A percentile compares a stretch with the other conserved stretches of the same genome.
Conservation (phyloP, 2,329 filamentous ascomycete genomes). For the Colletotrichum sidae region DNA sequence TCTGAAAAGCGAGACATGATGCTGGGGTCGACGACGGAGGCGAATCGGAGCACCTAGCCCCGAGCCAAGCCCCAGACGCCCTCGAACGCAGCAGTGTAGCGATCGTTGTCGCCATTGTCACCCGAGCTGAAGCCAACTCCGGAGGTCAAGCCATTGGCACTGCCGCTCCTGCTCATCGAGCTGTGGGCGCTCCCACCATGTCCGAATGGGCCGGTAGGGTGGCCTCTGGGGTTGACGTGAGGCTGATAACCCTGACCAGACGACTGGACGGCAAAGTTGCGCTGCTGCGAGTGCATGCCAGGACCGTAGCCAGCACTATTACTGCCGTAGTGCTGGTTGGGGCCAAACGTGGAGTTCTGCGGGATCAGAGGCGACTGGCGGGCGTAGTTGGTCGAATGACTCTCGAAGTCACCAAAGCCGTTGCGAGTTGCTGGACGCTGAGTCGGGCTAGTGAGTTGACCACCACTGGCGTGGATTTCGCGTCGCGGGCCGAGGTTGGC, state of each 20-base stretch:
- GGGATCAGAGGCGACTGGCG: conserved; percentile 20
- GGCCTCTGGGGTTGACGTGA: conserved; percentile 10
- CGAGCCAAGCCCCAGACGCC: conserved; percentile 37
- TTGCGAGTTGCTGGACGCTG: conserved; percentile 18
- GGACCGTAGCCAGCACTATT: conserved; percentile 5
- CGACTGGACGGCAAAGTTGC: conserved; percentile 1
- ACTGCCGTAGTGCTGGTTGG: conserved; percentile 1
- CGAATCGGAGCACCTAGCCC: conserved; percentile 36
- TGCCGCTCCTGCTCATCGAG: conserved; percentile 3
- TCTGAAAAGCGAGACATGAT: conserved; percentile 22
- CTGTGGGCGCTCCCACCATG: conserved; percentile 19
- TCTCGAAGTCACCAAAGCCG: conserved; percentile 17
- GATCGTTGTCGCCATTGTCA: conserved; percentile 29
- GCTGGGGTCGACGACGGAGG: conserved; percentile 25
- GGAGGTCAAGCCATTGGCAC: conserved; percentile 4
- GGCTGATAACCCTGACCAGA: conserved; percentile 19
- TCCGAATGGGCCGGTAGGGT: conserved; percentile 9
- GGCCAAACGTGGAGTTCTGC: background rate
- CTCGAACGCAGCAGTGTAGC: conserved; percentile 32
- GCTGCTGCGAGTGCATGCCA: conserved; percentile 5
- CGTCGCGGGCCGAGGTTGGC: conserved; percentile 21
- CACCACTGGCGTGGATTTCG: conserved; percentile 22
- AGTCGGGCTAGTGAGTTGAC: conserved; percentile 25
- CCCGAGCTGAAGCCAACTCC: conserved; percentile 15
- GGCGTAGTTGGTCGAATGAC: background rate